Base-by-base conservation (phyloP, 768 basidiomycete species). In the Steccherinum ochraceum region DNA sequence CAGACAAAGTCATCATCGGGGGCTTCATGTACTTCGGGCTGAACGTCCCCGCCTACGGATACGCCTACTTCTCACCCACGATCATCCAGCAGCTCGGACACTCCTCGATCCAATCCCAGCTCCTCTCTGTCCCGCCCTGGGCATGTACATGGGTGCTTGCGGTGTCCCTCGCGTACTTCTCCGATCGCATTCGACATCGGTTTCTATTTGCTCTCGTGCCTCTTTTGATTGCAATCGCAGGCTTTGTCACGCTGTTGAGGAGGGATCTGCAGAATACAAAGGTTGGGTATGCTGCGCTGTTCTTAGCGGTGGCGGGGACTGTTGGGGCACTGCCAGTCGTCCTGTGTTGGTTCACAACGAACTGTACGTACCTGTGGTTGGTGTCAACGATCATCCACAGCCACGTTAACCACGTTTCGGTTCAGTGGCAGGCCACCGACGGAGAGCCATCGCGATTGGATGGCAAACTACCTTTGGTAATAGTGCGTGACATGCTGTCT, bases 111-210 rank as follows among this genome's bases (percentile, higher is more conserved):
- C 49, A 48, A 11, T 58, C 61, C 12, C 59, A 66, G 24, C 60
- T 66, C 10, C 47, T 61, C 27, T 57, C 55, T 13, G 63, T 63
- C 12, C 61, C 65, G 5, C 63, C 65, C 27, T 63, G 63, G 56
- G 57, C 63, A 18, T 52, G 47, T 24, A 62, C 57, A 16, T 58
- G 54, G 27, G 56, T 19, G 1, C 25, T 59, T 12, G 50, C 60
- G 20, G 56, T 59, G 56, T 51, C 40, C 40, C 18, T 58, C 18
- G 55, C 60, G 21, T 27, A 49, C 24, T 13, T 50, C 13, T 59
- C 58, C 13, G 60, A 61, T 41, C 24, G 24, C 13, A 10, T 56
- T 19, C 42, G 52, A 10, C 60, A 59, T 30, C 53, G 60, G 7
- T 59, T 49, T 43, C 13, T 59, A 26, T 61, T 61, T 50, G 46